Percentiles rank a stretch among this genome's conserved stretches.
phyloP scores from a whole-genome alignment of 306 rosid genomes.

The Myrica gale region DNA sequence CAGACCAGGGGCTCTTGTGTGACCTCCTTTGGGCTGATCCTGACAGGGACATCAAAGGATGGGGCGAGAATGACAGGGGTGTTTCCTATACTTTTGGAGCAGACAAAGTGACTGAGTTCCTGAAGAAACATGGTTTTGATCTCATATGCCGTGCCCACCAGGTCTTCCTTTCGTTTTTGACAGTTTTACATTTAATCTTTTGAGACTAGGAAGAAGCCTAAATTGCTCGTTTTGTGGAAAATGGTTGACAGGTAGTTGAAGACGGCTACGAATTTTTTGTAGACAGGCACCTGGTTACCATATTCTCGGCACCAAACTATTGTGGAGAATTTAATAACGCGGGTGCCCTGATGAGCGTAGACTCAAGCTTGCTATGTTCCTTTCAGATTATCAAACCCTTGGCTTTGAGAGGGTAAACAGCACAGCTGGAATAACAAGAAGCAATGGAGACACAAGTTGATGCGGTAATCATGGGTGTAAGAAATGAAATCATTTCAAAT shows the following conservation, averaged over 20 bases:
- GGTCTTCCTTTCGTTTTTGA: constrained; percentile 23
- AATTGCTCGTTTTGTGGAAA: neutral
- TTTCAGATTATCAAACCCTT: constrained; percentile 81
- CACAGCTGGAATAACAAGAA: neutral
- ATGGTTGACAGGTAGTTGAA: constrained; percentile 67
- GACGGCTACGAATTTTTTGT: constrained; percentile 94
- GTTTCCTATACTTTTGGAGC: constrained; percentile 89
- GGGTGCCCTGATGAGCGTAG: constrained; percentile 85
- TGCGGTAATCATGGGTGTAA: neutral
- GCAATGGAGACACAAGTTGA: neutral
- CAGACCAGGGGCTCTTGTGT: constrained; percentile 84
- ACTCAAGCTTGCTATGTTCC: constrained; percentile 73
- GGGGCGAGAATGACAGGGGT: constrained; percentile 95
- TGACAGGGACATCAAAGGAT: constrained; percentile 58
- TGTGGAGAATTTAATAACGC: constrained; percentile 96
- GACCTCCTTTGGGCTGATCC: constrained; percentile 96
- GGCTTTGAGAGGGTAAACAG: constrained; percentile 40
- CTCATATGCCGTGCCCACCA: constrained; percentile 90
- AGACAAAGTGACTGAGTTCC: constrained; percentile 68
- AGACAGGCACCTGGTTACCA: constrained; percentile 77
- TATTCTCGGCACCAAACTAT: constrained; percentile 90
- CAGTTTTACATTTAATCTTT: neutral
- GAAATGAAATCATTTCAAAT: neutral
- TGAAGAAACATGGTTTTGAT: constrained; percentile 79
- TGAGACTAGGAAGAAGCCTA: neutral